Evolutionary conservation across 352 stramenopile genomes (phyloP).

Genomic region (Pythium dissotocum): DNA sequence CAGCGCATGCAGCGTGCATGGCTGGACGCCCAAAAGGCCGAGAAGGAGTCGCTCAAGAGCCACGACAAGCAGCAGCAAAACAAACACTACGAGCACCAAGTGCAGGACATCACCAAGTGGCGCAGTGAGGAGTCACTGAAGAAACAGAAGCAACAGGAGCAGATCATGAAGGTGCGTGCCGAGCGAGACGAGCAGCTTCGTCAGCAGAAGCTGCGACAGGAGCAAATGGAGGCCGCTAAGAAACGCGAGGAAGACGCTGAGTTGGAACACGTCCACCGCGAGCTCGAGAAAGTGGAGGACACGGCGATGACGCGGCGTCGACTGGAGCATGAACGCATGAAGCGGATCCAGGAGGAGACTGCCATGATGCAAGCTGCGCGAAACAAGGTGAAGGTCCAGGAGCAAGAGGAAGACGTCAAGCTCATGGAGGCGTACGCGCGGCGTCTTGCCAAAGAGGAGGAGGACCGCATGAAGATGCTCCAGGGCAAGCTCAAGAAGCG

Average conservation of each 20-base stretch:
- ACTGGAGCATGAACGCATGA: constrained; percentile 53
- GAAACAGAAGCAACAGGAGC: constrained; percentile 46
- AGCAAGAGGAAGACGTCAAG: constrained; percentile 62
- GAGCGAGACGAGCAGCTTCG: constrained; percentile 66
- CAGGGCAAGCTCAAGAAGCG: constrained; percentile 47
- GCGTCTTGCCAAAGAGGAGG: constrained; percentile 55
- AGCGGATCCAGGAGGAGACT: constrained; percentile 51
- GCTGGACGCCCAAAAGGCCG: constrained; percentile 55
- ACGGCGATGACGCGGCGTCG: constrained; percentile 40
- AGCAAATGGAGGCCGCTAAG: constrained; percentile 35
- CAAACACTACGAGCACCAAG: constrained; percentile 42
- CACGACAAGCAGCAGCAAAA: constrained; percentile 39
- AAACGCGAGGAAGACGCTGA: constrained; percentile 52
- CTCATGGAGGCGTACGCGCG: constrained; percentile 72
- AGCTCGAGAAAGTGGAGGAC: constrained; percentile 52
- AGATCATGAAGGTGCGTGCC: constrained; percentile 49
- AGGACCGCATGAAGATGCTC: constrained; percentile 47
- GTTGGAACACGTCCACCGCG: constrained; percentile 50
- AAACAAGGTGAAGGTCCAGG: constrained; percentile 29
- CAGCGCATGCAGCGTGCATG: constrained; percentile 62
- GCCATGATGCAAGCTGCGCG: constrained; percentile 40
- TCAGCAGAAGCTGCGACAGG: constrained; percentile 43
- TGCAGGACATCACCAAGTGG: constrained; percentile 54
- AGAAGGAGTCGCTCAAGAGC: constrained; percentile 41
- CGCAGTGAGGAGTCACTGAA: constrained; percentile 50